Conservation (phyloP, 768 basidiomycete species). For the Kwoniella europaea region DNA sequence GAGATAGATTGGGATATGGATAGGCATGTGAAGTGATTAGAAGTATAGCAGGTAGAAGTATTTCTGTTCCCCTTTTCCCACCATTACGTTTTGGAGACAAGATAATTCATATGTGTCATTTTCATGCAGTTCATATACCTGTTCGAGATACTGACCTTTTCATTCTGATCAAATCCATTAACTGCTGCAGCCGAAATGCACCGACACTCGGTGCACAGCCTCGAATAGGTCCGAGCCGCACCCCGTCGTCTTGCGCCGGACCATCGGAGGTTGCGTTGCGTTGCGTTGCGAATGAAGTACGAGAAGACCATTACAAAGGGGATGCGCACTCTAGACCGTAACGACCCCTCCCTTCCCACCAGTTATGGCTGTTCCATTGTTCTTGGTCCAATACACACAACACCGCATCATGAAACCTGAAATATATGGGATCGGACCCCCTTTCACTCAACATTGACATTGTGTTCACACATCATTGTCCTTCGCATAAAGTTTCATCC, state of each 20-base stretch:
- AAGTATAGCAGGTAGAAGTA: not conserved
- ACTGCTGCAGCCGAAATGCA: not conserved
- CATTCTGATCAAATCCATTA: not conserved
- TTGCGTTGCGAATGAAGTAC: too few relatives aligned
- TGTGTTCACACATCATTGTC: conserved; percentile 4
- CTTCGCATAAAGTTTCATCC: not conserved
- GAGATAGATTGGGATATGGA: too few relatives aligned
- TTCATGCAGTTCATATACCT: not conserved
- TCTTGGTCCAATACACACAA: not conserved
- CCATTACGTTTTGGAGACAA: not conserved
- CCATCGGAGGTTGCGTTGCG: not conserved
- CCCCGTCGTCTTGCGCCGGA: not conserved
- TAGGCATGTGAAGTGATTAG: not conserved
- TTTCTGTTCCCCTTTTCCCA: not conserved
- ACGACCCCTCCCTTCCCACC: not conserved
- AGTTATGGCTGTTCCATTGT: conserved; percentile 1
- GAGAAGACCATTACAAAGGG: too few relatives aligned
- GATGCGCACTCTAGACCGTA: too few relatives aligned
- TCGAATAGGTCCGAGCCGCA: not conserved
- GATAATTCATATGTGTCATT: not conserved
- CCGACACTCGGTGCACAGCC: not conserved
- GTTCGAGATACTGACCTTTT: not conserved
- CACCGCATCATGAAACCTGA: conserved; percentile 4
- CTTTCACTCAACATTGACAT: not conserved
- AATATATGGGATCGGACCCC: too few relatives aligned